These are phyloP conservation scores for Penicillium sclerotiorum DNA, from an alignment of 2,329 filamentous ascomycete species.

Conservation along the genomic window DNA sequence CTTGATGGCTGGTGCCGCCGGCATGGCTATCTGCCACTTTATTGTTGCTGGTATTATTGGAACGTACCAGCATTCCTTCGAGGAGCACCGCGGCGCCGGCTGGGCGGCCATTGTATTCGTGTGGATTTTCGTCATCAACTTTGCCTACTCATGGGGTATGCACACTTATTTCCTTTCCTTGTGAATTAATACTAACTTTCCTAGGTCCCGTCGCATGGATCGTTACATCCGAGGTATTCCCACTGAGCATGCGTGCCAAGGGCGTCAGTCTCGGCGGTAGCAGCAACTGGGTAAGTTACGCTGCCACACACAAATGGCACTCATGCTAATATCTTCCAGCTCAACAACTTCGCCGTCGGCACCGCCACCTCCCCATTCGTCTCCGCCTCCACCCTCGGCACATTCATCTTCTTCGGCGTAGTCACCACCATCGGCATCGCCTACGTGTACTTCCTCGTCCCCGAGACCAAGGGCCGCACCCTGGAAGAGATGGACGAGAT, in stretches of 20 bases:
- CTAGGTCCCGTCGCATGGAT: slow-evolving; percentile 68
- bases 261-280: slow-evolving; percentile 37
- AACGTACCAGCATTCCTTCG: slow-evolving; percentile 63
- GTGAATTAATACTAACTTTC: not conserved
- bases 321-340: slow-evolving; percentile 36
- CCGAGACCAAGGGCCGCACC: slow-evolving; percentile 41
- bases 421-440: slow-evolving; percentile 30
- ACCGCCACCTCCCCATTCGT: slow-evolving; percentile 72
- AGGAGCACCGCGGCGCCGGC: slow-evolving; percentile 60
- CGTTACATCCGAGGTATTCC: slow-evolving; percentile 73
- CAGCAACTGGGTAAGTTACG: slow-evolving; percentile 37
- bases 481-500: slow-evolving; percentile 45
- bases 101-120: slow-evolving; percentile 65
- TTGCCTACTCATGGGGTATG: slow-evolving; percentile 69
- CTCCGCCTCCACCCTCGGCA: slow-evolving; percentile 65
- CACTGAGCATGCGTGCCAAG: slow-evolving; percentile 68
- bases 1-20: slow-evolving; percentile 59
- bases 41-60: slow-evolving; percentile 72
- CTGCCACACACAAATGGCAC: not conserved
- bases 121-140: slow-evolving; percentile 75
- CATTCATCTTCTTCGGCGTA: slow-evolving; percentile 72
- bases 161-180: not conserved
- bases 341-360: slow-evolving; percentile 65
- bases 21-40: slow-evolving; percentile 71
- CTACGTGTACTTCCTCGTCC: slow-evolving; percentile 33